A percentile compares a stretch with the other conserved stretches of the same genome.
Conservation (phyloP, 2,329 filamentous ascomycete species). For the Pseudovirgaria hyperparasitica region DNA sequence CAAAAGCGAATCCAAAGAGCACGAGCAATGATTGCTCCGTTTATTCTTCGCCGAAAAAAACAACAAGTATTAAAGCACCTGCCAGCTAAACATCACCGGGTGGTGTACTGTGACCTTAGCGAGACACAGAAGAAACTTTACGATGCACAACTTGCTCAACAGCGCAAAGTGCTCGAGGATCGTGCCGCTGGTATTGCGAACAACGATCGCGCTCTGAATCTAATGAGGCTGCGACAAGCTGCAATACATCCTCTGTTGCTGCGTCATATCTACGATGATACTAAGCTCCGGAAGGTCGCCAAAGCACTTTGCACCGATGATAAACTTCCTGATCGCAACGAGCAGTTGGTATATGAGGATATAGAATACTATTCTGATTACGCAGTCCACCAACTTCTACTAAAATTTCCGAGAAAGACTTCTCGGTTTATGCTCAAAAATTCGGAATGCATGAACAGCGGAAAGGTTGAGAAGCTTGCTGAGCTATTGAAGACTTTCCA, state of each 20-base stretch:
- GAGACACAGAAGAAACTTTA: constrained; percentile 63
- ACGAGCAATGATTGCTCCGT: constrained; percentile 84
- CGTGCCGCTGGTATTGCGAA: constrained; percentile 43
- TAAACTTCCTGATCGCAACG: constrained; percentile 36
- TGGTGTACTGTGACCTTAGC: constrained; percentile 73
- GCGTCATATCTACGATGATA: constrained; percentile 65
- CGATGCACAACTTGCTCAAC: constrained; percentile 50
- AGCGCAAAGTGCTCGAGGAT: constrained; percentile 46
- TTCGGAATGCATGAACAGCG: constrained; percentile 57
- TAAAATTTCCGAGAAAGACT: constrained; percentile 38
- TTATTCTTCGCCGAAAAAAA: constrained; percentile 89
- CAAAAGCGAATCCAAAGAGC: constrained; percentile 77
- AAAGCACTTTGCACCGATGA: constrained; percentile 62
- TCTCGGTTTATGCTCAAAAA: constrained; percentile 45
- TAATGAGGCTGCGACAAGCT: constrained; percentile 87
- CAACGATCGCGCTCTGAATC: constrained; percentile 40
- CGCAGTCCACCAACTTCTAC: constrained; percentile 46
- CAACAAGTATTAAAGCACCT: constrained; percentile 76
- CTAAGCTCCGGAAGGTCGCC: constrained; percentile 63
- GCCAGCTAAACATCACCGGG: constrained; percentile 63
- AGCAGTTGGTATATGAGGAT: constrained; percentile 41
- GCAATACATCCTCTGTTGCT: constrained; percentile 87
- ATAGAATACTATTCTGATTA: constrained; percentile 46
- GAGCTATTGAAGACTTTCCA: constrained; percentile 62
- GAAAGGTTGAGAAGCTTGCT: constrained; percentile 74